Evolutionary conservation across 495 filamentous ascomycete species (phyloP).

Genomic region (Lichina pygmaea): DNA sequence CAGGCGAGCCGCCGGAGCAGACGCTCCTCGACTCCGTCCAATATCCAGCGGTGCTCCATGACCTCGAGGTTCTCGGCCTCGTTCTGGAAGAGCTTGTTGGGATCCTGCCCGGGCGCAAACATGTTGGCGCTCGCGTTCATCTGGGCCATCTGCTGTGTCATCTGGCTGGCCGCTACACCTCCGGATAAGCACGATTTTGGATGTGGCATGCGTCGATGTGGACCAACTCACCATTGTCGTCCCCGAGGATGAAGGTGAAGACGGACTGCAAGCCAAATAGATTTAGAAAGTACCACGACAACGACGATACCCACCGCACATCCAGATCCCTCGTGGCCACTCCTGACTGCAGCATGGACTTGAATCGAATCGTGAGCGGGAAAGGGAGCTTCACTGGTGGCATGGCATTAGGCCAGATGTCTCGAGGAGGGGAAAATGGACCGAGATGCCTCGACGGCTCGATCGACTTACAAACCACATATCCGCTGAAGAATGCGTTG

Average conservation of each 20-base stretch:
- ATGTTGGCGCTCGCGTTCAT: slow-evolving; percentile 49
- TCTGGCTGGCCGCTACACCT: slow-evolving; percentile 60
- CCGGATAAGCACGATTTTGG: background rate
- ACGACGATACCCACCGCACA: slow-evolving; percentile 88
- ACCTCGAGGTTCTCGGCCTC: slow-evolving; percentile 94
- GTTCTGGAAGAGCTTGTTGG: slow-evolving; percentile 69
- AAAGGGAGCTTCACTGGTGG: slow-evolving; percentile 83
- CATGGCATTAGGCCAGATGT: too few relatives aligned
- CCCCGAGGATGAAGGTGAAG: slow-evolving; percentile 91
- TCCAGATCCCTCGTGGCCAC: slow-evolving; percentile 89
- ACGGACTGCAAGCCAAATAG: slow-evolving; percentile 89
- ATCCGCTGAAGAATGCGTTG: slow-evolving; percentile 93
- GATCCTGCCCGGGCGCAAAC: slow-evolving; percentile 84
- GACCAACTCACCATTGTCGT: slow-evolving; percentile 54
- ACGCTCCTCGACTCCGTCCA: slow-evolving; percentile 67
- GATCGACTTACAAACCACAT: slow-evolving; percentile 59
- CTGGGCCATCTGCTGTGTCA: slow-evolving; percentile 76
- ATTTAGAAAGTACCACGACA: slow-evolving; percentile 97
- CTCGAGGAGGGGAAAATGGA: too few relatives aligned
- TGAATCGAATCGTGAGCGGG: slow-evolving; percentile 91
- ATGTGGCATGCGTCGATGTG: background rate
- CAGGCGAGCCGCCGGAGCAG: slow-evolving; percentile 21
- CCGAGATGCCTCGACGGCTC: background rate
- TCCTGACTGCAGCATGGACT: slow-evolving; percentile 94
- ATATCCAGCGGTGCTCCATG: slow-evolving; percentile 68